Conservation (phyloP, 1,284 basidiomycete genomes). For the Bondarzewia mesenterica region DNA sequence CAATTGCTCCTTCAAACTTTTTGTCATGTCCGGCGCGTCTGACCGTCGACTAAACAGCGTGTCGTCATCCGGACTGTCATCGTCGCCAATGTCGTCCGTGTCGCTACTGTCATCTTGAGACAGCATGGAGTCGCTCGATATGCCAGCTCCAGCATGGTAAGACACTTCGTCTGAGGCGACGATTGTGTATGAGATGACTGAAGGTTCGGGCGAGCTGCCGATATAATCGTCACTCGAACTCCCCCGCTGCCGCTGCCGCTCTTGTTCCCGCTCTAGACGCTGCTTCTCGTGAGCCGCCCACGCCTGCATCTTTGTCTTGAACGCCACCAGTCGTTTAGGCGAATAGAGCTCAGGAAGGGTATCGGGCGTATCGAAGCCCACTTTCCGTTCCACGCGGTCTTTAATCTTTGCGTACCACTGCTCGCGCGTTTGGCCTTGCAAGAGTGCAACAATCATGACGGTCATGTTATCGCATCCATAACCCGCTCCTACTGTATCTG, state of each 20-base stretch:
- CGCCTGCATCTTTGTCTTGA: conserved; percentile 34
- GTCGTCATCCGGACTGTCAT: neutral
- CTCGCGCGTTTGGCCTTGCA: conserved; percentile 81
- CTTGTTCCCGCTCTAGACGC: neutral
- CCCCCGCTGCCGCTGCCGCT: neutral
- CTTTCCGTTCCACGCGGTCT: conserved; percentile 70
- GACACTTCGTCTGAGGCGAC: conserved; percentile 39
- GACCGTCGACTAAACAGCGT: conserved; percentile 16
- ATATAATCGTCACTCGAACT: too few species aligned
- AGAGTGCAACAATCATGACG: conserved; percentile 82
- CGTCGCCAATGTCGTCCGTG: conserved; percentile 34
- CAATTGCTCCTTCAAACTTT: conserved; percentile 49
- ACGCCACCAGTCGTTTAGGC: conserved; percentile 47
- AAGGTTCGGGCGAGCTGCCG: too few species aligned
- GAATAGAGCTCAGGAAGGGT: conserved; percentile 64
- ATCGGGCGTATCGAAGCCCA: conserved; percentile 68
- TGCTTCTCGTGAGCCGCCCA: neutral
- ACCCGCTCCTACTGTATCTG: conserved; percentile 85
- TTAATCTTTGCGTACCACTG: conserved; percentile 94
- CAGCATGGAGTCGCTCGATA: conserved; percentile 53
- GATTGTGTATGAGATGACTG: neutral
- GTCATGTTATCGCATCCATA: conserved; percentile 99
- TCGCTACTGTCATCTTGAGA: conserved; percentile 39
- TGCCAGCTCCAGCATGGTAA: conserved; percentile 41
- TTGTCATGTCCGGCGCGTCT: conserved; percentile 37